Conservation (phyloP, 2,329 filamentous ascomycete genomes). For the Drechslerella dactyloides region DNA sequence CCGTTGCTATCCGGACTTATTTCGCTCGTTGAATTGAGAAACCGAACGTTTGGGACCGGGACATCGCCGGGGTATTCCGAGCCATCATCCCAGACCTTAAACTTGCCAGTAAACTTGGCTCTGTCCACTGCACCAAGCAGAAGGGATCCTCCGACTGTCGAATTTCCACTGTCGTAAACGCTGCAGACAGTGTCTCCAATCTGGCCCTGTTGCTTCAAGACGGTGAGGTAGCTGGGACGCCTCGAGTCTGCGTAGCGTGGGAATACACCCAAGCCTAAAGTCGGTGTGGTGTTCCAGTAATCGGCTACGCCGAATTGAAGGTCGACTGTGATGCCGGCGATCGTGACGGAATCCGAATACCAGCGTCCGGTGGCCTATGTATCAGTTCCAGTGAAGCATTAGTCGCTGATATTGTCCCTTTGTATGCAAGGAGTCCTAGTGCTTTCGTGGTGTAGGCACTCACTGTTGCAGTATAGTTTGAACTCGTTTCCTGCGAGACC, state of each 20-base stretch:
- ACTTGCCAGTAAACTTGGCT: slow-evolving; percentile 3
- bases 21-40: not conserved
- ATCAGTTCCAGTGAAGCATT: not conserved
- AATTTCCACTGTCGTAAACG: slow-evolving; percentile 13
- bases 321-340: not conserved
- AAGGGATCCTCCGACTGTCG: not conserved
- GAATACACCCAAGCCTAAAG: slow-evolving; percentile 1
- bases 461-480: not conserved
- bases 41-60: not conserved
- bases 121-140: slow-evolving; percentile 8
- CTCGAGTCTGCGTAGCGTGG: not conserved
- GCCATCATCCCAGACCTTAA: not conserved
- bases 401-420: not conserved
- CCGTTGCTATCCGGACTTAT: not conserved
- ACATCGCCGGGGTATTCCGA: not conserved
- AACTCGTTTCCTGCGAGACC: too few species aligned
- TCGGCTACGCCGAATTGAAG: slow-evolving; percentile 12
- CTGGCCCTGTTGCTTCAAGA: slow-evolving; percentile 4
- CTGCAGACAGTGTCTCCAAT: not conserved
- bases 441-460: too few species aligned
- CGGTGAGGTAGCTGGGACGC: not conserved
- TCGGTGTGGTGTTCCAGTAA: slow-evolving; percentile 10
- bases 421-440: not conserved
- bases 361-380: not conserved
- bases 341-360: not conserved